A percentile compares a stretch with the other conserved stretches of the same genome.
Conservation (phyloP, 352 stramenopile genomes). For the Globisporangium camurandrum region DNA sequence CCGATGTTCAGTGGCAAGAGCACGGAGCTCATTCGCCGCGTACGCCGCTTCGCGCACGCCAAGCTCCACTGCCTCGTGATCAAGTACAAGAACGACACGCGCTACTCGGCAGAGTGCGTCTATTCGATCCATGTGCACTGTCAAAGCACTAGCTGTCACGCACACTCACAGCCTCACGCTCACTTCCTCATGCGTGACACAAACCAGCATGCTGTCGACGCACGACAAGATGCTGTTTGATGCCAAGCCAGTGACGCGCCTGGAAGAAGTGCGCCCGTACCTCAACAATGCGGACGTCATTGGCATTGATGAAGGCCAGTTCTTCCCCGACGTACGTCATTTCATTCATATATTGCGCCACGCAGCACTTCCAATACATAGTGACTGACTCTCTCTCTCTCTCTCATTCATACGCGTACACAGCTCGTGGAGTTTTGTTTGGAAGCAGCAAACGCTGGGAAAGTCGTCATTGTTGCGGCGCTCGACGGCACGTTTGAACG, state of each 20-base stretch:
- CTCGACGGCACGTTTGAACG: slow-evolving; percentile 73
- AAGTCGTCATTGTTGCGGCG: slow-evolving; percentile 72
- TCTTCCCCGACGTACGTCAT: slow-evolving; percentile 63
- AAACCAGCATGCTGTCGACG: slow-evolving; percentile 53
- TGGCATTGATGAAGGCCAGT: slow-evolving; percentile 83
- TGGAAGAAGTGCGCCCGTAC: slow-evolving; percentile 44
- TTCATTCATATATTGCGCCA: no score
- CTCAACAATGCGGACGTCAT: slow-evolving; percentile 77
- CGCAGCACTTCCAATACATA: background rate
- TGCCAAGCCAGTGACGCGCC: slow-evolving; percentile 45
- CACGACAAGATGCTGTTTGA: slow-evolving; percentile 73
- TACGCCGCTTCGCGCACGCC: slow-evolving; percentile 73
- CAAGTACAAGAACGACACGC: slow-evolving; percentile 74
- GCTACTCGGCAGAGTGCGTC: slow-evolving; percentile 65
- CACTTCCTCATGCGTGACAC: background rate
- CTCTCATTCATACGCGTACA: background rate
- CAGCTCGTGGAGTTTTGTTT: slow-evolving; percentile 75
- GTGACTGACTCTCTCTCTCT: background rate
- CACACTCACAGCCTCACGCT: no score
- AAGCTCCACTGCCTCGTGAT: slow-evolving; percentile 74
- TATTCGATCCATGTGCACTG: background rate
- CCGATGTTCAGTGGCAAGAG: slow-evolving; percentile 88
- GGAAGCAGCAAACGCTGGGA: slow-evolving; percentile 55
- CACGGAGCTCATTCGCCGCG: slow-evolving; percentile 79
- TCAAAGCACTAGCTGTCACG: no score